These are phyloP conservation scores for Rhizopus sp. DNA, from an alignment of 371 early-diverging fungal species.

Conservation along the genomic window DNA sequence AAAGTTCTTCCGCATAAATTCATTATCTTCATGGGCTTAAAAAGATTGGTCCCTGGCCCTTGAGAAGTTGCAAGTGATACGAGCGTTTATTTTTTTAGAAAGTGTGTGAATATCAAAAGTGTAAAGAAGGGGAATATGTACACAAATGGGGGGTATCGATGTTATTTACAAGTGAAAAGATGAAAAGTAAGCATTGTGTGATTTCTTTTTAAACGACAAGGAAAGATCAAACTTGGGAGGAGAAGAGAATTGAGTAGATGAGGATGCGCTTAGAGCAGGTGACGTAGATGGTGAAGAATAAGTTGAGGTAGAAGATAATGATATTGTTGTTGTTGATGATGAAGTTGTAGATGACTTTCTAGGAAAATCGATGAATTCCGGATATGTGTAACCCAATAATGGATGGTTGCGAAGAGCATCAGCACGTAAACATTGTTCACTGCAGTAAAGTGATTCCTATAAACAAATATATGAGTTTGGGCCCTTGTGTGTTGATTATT, in stretches of 20 bases:
- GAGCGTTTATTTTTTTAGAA: too few relatives aligned
- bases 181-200: constrained; percentile 2
- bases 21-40: background rate
- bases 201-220: constrained; percentile 3
- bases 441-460: constrained; percentile 45
- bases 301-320: constrained; percentile 7
- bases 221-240: constrained; percentile 24
- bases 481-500: background rate
- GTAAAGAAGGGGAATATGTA: too few relatives aligned
- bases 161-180: background rate
- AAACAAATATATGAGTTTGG: background rate
- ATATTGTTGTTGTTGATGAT: background rate
- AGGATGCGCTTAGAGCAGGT: constrained; percentile 25
- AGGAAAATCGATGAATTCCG: constrained; percentile 38
- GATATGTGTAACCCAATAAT: constrained; percentile 36
- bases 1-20: background rate
- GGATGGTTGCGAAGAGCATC: constrained; percentile 42
- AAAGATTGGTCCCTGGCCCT: too few relatives aligned
- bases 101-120: too few relatives aligned
- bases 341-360: constrained; percentile 7
- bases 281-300: constrained; percentile 20
- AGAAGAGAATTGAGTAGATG: constrained; percentile 14
- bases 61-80: too few relatives aligned
- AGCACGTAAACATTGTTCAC: constrained; percentile 34
- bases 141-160: too few relatives aligned